A percentile compares a stretch with the other conserved stretches of the same genome.
phyloP scores from a whole-genome alignment of 2,329 filamentous ascomycete genomes.

The Talaromyces sp. region DNA sequence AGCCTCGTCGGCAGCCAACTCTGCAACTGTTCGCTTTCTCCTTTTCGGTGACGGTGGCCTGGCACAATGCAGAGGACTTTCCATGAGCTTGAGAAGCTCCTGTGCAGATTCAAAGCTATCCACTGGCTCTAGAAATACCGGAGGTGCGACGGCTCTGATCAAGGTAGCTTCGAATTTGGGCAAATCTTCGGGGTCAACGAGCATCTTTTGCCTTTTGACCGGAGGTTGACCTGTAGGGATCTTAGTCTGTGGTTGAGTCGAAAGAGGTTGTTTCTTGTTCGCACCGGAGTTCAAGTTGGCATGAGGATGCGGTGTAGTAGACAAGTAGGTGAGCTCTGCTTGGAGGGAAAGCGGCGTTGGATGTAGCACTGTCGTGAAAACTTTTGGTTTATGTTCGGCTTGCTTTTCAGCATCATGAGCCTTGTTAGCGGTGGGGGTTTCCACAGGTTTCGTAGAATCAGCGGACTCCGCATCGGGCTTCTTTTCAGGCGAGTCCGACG shows the following conservation, averaged over 20 bases:
- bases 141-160: slow-evolving; percentile 67
- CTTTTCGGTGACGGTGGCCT: slow-evolving; percentile 79
- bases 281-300: slow-evolving; percentile 24
- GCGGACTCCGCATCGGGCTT: slow-evolving; percentile 23
- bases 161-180: slow-evolving; percentile 73
- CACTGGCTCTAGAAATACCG: slow-evolving; percentile 74
- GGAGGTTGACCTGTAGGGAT: slow-evolving; percentile 52
- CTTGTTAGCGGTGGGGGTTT: slow-evolving; percentile 35
- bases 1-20: slow-evolving; percentile 92
- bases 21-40: slow-evolving; percentile 87
- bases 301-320: slow-evolving; percentile 63
- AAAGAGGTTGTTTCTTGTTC: slow-evolving; percentile 47
- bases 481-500: slow-evolving; percentile 24
- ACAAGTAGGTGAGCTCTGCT: slow-evolving; percentile 72
- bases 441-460: slow-evolving; percentile 34
- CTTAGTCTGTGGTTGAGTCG: slow-evolving; percentile 48
- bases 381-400: slow-evolving; percentile 50
- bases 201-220: slow-evolving; percentile 69
- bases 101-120: slow-evolving; percentile 66
- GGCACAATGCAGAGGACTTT: slow-evolving; percentile 73
- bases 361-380: slow-evolving; percentile 77
- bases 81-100: slow-evolving; percentile 65
- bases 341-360: slow-evolving; percentile 75
- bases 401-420: slow-evolving; percentile 46
- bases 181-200: slow-evolving; percentile 71